A percentile compares a stretch with the other conserved stretches of the same genome.
Conservation (phyloP, 768 basidiomycete genomes). For the Exidia glandulosa region DNA sequence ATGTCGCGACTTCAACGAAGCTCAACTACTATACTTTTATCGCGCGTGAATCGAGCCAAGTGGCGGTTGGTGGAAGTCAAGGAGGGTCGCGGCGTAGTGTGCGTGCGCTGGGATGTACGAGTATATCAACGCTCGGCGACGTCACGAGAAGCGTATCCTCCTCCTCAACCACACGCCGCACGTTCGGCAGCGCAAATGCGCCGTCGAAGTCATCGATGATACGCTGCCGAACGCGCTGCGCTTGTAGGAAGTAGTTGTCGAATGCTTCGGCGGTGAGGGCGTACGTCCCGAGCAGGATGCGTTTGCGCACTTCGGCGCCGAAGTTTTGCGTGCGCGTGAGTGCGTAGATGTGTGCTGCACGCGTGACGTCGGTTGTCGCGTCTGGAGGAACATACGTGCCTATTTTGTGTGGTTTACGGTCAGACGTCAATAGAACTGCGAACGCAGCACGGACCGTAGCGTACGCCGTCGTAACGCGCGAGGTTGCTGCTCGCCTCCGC, state of each 20-base stretch:
- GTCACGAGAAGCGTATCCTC: background rate
- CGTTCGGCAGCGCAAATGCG: conserved; percentile 52
- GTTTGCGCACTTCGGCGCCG: conserved; percentile 74
- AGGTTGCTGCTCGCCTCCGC: conserved; percentile 92
- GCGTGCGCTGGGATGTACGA: conserved; percentile 84
- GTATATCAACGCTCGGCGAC: conserved; percentile 51
- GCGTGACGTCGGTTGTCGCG: conserved; percentile 30
- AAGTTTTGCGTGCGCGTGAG: conserved; percentile 59
- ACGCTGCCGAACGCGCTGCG: conserved; percentile 63
- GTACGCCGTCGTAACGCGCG: conserved; percentile 79
- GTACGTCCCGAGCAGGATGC: conserved; percentile 83
- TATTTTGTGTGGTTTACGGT: background rate
- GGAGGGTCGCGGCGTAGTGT: conserved; percentile 74
- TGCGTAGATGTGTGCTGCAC: conserved; percentile 50
- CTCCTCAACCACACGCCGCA: background rate
- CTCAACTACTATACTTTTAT: no score
- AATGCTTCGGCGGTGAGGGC: conserved; percentile 95
- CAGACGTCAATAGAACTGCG: conserved; percentile 20
- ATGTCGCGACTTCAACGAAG: no score
- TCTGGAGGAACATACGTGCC: conserved; percentile 20
- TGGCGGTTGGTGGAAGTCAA: conserved; percentile 6
- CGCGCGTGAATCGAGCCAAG: no score
- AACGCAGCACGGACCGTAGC: conserved; percentile 48
- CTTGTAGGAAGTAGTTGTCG: conserved; percentile 94
- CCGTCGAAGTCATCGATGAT: conserved; percentile 64